Evolutionary conservation across 2,329 filamentous ascomycete genomes (phyloP), one percentile per base, ranked within the genome.

Genomic region (Aspergillus sp.): DNA sequence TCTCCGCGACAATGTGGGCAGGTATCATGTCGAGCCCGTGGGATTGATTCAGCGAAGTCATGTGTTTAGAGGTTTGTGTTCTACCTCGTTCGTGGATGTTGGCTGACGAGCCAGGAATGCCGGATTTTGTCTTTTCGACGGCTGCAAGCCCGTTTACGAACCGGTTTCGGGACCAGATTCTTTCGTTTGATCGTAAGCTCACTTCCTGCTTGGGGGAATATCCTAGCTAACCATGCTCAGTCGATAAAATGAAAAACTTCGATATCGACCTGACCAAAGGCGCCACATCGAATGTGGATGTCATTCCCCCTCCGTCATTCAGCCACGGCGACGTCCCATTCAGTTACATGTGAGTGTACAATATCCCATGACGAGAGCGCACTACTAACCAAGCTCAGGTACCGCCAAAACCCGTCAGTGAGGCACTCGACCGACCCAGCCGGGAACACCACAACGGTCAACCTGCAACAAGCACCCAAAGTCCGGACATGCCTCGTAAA

Each of bases 41-140:
- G 86, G 86, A 5, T 60, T 77, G 13, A 74, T 95, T 39, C 75
- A 78, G 34, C 77, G 84, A 45, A 91, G 82, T 1, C 86, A 96
- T 66, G 76, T 89, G 24, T 98, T 93, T 58, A 75, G 89, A 53
- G 79, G 79, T 71, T 56, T 41, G 58, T 33, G 7, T 22, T n/a
- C 16, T 17, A 5, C 6, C 8, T 5, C 1, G n/a, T 5, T 16
- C 33, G 1, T 13, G 7, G 8, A 5, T 27, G 7, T 2, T 26
- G 20, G 12, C 34, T 42, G 16, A 43, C 24, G 24, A 39, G 13
- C 40, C 36, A 75, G 75, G 73, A 19, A 69, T 93, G 43, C 80
- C 86, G 6, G 89, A 96, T 58, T 93, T 93, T 51, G 85, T 93
- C 49, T 89, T 80, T 60, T 77, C 83, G 14, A 78, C 81, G 31